Conservation (phyloP, 257 asterid genomes). For the Lycium ferocissimum region DNA sequence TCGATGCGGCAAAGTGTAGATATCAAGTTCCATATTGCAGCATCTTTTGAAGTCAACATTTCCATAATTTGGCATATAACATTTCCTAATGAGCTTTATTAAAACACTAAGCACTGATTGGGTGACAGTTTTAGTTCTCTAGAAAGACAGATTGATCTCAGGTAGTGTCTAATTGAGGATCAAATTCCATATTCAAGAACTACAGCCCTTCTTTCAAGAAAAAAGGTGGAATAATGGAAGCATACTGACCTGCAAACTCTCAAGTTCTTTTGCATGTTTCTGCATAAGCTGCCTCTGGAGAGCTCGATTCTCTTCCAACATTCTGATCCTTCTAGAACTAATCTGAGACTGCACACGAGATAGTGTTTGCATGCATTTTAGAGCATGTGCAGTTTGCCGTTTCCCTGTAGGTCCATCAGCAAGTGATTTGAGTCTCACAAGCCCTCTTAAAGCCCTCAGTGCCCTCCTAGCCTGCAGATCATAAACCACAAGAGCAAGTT, state of each 20-base stretch:
- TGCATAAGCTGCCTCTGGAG: conserved; percentile 90
- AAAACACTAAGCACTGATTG: not conserved
- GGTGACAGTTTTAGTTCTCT: not conserved
- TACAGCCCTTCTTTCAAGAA: not conserved
- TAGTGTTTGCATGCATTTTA: conserved; percentile 85
- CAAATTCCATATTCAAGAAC: not conserved
- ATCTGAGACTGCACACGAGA: conserved; percentile 96
- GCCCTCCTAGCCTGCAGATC: conserved; percentile 88
- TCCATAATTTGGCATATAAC: not conserved
- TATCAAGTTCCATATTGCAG: not conserved
- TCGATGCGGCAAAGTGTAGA: not conserved
- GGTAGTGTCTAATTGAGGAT: not conserved
- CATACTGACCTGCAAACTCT: conserved; percentile 69
- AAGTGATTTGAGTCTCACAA: conserved; percentile 82
- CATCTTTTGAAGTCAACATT: not conserved
- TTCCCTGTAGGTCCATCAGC: conserved; percentile 81
- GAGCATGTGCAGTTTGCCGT: conserved; percentile 85
- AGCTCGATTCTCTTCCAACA: conserved; percentile 90
- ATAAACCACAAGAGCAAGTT: not conserved
- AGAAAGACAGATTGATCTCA: not conserved
- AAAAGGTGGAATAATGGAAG: conserved; percentile 32
- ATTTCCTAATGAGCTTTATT: not conserved
- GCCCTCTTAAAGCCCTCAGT: conserved; percentile 85
- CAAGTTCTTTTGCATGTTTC: conserved; percentile 89
- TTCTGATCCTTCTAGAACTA: conserved; percentile 76